Evolutionary conservation across 257 asterid species (phyloP).

Genomic region (Ehretia macrophylla): DNA sequence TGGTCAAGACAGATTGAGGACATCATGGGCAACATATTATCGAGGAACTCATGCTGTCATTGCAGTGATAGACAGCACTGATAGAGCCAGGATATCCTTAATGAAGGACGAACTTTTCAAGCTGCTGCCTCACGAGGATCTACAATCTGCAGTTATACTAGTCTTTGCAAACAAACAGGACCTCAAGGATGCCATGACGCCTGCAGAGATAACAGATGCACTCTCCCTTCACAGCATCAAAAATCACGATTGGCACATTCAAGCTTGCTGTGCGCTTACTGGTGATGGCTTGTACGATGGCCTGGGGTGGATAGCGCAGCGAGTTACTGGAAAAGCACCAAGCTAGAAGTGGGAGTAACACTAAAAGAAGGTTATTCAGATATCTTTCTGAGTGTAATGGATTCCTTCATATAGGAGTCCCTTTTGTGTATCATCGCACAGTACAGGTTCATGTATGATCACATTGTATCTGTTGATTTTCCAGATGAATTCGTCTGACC

Average conservation of each 20-base stretch:
- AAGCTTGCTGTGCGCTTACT: slow-evolving; percentile 89
- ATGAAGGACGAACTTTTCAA: slow-evolving; percentile 88
- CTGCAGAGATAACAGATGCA: slow-evolving; percentile 95
- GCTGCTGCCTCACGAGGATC: slow-evolving; percentile 85
- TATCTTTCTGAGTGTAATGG: background rate
- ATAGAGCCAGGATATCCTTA: slow-evolving; percentile 81
- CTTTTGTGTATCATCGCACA: no score
- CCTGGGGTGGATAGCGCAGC: slow-evolving; percentile 94
- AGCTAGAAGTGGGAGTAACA: slow-evolving; percentile 35
- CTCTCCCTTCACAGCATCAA: slow-evolving; percentile 92
- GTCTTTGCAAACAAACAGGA: slow-evolving; percentile 96
- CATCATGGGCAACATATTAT: slow-evolving; percentile 93
- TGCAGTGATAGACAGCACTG: slow-evolving; percentile 92
- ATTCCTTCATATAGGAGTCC: no score
- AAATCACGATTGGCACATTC: slow-evolving; percentile 99
- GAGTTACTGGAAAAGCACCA: slow-evolving; percentile 73
- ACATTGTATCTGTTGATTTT: no score
- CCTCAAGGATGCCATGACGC: slow-evolving; percentile 96
- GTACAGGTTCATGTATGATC: no score
- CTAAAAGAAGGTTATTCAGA: background rate
- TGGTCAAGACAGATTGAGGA: slow-evolving; percentile 90
- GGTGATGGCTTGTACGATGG: slow-evolving; percentile 98
- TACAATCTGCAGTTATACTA: slow-evolving; percentile 74
- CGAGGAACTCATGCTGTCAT: slow-evolving; percentile 95
- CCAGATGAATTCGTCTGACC: no score